Evolutionary conservation across 768 basidiomycete species (phyloP), one percentile per base, ranked within the genome.

Genomic region (Krasilnikovozyma curviuscula): DNA sequence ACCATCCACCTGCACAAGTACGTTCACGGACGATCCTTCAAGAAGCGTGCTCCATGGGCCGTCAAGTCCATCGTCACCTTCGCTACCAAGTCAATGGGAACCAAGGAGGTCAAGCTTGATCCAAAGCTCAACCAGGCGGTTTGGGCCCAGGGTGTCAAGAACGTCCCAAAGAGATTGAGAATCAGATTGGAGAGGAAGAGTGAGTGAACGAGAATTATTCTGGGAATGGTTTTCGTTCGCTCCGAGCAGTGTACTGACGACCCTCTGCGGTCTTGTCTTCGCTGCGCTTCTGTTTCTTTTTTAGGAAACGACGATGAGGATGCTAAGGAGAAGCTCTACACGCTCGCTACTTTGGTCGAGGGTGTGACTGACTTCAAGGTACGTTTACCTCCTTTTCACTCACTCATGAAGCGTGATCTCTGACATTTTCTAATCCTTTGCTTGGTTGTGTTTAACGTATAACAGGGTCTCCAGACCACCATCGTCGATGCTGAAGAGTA

Each of bases 241-340:
- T n/a, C n/a, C n/a, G n/a, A n/a, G n/a, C n/a, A n/a, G n/a, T n/a
- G n/a, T n/a, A n/a, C n/a, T n/a, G n/a, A n/a, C n/a, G n/a, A n/a
- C n/a, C n/a, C n/a, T n/a, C n/a, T n/a, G n/a, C n/a, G n/a, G n/a
- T n/a, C n/a, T n/a, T n/a, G n/a, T n/a, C n/a, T n/a, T n/a, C n/a
- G n/a, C n/a, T n/a, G n/a, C n/a, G n/a, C n/a, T n/a, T n/a, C n/a
- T n/a, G n/a, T n/a, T n/a, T n/a, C n/a, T n/a, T n/a, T n/a, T n/a
- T n/a, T n/a, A n/a, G n/a, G 93, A 61, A 97, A 97, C 67, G 91
- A 98, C 68, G 89, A 95, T 59, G 91, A 98, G 73, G 81, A 79
- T 60, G 91, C 93, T 50, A 93, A 89, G 71, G 89, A 91, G 74
- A 93, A 89, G 71, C 79, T 93, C 48, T 95, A 70, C 73, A 89